Evolutionary conservation across 768 basidiomycete genomes (phyloP), one percentile per base, ranked within the genome.

Genomic region (Termitomyces titanicus): DNA sequence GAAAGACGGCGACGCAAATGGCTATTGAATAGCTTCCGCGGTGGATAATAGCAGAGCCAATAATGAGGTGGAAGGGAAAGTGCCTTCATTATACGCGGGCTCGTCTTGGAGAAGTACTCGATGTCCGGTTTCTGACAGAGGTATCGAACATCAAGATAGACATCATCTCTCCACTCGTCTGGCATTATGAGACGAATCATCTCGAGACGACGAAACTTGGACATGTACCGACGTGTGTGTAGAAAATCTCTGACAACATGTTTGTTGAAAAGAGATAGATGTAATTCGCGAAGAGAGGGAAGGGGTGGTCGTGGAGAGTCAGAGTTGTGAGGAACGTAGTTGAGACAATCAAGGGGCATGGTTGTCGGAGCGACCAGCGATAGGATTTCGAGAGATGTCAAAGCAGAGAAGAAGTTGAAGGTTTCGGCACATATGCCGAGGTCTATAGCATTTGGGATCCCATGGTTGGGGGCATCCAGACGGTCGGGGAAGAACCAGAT

Each of bases 341-440:
- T 59, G 15, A 59, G 49, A 10, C 46, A 48, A 18, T 49, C 47
- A 13, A 56, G 51, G 25, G 55, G 47, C 20, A 51, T 25, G 8
- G 54, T 44, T n/a, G 54, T 37, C 9, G 58, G 58, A 38, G 51
- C 34, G 3, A 51, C 39, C 10, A 56, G 42, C 10, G 48, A 24
- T 20, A 60, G 48, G 10, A 25, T 47, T 15, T 54, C 46, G 17
- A 60, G 55, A 15, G 52, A 56, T n/a, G 38, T 45, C 37, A 60
- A 31, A 20, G 47, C 25, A 7, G 38, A 38, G 24, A 60, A 55
- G 51, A 56, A 53, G 12, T 48, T n/a, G 42, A 59, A 48, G 0
- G 51, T 34, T 10, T 49, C 27, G 11, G 29, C 10, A 15, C 40
- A 27, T 17, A 56, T 56, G 29, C 42, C 39, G 33, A 55, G 45